Percentiles rank a stretch among this genome's conserved stretches.
Conservation (phyloP, 176 grass and related monocot species). For the Zizania latifolia region DNA sequence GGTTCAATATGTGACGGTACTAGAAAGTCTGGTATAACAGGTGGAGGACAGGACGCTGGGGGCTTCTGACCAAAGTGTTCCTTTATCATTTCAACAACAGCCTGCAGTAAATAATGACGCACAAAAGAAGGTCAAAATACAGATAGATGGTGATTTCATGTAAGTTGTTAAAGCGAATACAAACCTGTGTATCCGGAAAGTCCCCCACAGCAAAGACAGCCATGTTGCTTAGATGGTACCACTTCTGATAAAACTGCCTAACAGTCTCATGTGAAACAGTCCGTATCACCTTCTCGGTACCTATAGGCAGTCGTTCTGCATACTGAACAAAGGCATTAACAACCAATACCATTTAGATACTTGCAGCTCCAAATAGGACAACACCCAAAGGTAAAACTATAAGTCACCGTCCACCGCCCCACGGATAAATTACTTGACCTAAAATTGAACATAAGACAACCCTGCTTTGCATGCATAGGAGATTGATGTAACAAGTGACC, state of each 20-base stretch:
- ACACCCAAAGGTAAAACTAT: not conserved
- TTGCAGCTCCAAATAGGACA: not conserved
- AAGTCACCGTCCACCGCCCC: not conserved
- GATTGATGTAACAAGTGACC: conserved; percentile 21
- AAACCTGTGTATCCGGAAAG: conserved; percentile 78
- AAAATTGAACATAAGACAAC: not conserved
- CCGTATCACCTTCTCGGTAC: conserved; percentile 87
- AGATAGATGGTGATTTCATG: conserved; percentile 15
- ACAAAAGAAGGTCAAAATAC: conserved; percentile 18
- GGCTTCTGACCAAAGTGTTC: conserved; percentile 82
- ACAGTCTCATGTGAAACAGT: conserved; percentile 76
- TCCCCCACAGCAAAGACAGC: conserved; percentile 93
- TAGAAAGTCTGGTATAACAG: conserved; percentile 65
- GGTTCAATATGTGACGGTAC: conserved; percentile 87
- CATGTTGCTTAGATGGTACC: conserved; percentile 98
- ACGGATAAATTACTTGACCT: not conserved
- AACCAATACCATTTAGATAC: conserved; percentile 28
- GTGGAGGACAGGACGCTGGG: conserved; percentile 42
- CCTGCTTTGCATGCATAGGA: not conserved
- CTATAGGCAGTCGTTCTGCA: conserved; percentile 94
- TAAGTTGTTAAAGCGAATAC: conserved; percentile 16
- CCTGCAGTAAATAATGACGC: conserved; percentile 37
- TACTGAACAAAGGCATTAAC: conserved; percentile 55
- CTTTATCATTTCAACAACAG: conserved; percentile 93
- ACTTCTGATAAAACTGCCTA: conserved; percentile 77